Percentiles rank a stretch among this genome's conserved stretches.
phyloP scores from a whole-genome alignment of 225 moss, liverwort and hornwort species.

The Bryoerythrophyllum caledonicum region DNA sequence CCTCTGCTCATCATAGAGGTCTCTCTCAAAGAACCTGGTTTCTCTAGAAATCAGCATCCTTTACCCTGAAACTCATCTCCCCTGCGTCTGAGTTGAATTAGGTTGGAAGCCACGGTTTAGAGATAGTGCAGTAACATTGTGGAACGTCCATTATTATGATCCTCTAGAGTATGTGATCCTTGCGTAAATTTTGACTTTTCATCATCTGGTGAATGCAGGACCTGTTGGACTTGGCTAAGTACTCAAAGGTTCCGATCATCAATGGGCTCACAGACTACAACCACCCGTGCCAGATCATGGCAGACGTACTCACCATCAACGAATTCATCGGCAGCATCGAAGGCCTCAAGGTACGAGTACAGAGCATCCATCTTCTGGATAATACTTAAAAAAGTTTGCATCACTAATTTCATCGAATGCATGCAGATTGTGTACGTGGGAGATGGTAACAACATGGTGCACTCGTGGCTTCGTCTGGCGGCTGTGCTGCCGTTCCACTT shows the following conservation, averaged over 20 bases:
- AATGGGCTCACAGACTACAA: slow-evolving; percentile 98
- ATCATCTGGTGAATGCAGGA: slow-evolving; percentile 59
- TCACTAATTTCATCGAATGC: slow-evolving; percentile 8
- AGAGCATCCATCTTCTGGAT: background rate
- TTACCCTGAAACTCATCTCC: background rate
- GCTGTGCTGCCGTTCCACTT: slow-evolving; percentile 94
- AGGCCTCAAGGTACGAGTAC: slow-evolving; percentile 69
- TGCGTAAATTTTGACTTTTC: background rate
- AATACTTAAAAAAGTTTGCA: background rate
- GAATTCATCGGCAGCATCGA: slow-evolving; percentile 86
- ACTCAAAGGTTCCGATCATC: slow-evolving; percentile 78
- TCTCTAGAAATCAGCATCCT: background rate
- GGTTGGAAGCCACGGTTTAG: too few relatives aligned
- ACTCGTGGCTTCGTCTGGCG: slow-evolving; percentile 94
- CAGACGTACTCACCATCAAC: slow-evolving; percentile 87
- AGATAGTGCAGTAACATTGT: too few relatives aligned
- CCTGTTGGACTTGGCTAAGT: slow-evolving; percentile 75
- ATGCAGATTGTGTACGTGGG: slow-evolving; percentile 91
- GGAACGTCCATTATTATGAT: too few relatives aligned
- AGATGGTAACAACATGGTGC: slow-evolving; percentile 96
- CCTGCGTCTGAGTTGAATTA: too few relatives aligned
- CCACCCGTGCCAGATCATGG: slow-evolving; percentile 99
- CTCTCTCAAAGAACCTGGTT: background rate
- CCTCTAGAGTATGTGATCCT: background rate
- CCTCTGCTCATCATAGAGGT: background rate